Conservation (phyloP, 768 basidiomycete genomes). For the Mycena galopus region DNA sequence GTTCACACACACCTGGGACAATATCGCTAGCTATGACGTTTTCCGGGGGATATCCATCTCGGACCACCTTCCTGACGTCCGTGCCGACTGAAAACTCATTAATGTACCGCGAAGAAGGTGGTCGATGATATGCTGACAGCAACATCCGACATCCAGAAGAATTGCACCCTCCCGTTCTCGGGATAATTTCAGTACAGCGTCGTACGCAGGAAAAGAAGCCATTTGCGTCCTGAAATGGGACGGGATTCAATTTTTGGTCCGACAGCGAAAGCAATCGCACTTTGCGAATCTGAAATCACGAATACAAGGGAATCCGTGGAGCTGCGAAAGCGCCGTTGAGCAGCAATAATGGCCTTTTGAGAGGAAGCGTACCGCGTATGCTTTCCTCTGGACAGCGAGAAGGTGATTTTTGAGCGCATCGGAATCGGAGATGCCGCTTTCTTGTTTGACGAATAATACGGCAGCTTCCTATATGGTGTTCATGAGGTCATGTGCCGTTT, state of each 20-base stretch:
- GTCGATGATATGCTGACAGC: conserved; percentile 47
- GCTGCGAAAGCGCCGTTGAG: neutral
- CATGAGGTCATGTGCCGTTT: no score
- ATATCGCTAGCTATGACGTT: conserved; percentile 54
- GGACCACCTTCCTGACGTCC: conserved; percentile 52
- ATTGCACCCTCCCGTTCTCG: conserved; percentile 46
- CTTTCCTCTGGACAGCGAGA: conserved; percentile 45
- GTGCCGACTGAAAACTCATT: conserved; percentile 49
- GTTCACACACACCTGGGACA: conserved; percentile 37
- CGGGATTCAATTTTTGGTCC: conserved; percentile 33
- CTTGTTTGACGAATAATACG: conserved; percentile 42
- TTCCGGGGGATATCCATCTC: conserved; percentile 54
- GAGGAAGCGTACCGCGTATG: conserved; percentile 40
- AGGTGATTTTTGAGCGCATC: conserved; percentile 48
- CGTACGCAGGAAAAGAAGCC: conserved; percentile 49
- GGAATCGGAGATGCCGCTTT: conserved; percentile 45
- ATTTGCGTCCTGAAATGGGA: conserved; percentile 49
- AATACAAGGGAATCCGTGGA: conserved; percentile 7
- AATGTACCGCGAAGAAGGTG: neutral
- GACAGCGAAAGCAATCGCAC: conserved; percentile 35
- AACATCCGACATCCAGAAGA: conserved; percentile 58
- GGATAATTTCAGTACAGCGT: conserved; percentile 44
- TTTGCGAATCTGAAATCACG: conserved; percentile 42
- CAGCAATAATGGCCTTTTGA: no score
- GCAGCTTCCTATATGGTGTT: conserved; percentile 26